Base-by-base conservation (phyloP, 805 yeast species). In the Saccharomycopsis oosterbeekiorum region DNA sequence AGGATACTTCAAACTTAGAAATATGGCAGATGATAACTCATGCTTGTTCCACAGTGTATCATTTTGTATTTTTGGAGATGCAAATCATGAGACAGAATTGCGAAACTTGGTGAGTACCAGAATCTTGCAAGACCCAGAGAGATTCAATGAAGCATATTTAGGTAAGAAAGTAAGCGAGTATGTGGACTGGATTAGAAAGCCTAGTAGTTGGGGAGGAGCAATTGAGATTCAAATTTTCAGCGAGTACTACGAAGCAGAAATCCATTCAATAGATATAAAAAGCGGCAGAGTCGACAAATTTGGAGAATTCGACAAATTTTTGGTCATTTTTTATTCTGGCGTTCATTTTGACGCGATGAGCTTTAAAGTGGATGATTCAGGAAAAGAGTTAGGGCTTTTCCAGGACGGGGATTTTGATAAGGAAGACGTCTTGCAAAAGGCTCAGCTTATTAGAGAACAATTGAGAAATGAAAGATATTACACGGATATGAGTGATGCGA, bases 191-290 rank as follows among this genome's bases (percentile, higher is more conserved):
- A 88, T 88, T 24, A 65, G 69, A 55, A 73, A 78, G 60, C 78
- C 78, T 19, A 82, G 78, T 41, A 78, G 86, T 17, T 88, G 94
- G 96, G 96, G 96, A 37, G 96, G 96, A 6, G 93, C 89, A 1
- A 86, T 88, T 56, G 96, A 88, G 68, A 71, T 87, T 55, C 82
- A 84, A 9, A 84, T 88, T 6, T 69, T 88, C 36, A 77, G 88
- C 1, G 75, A 77, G 40, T 76, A 78, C 64, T 75, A 85, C 50
- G 74, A 75, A 4, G 71, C 85, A 5, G 75, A 80, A 2, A 83
- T 88, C 51, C 74, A 78, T 59, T 83, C 89, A 11, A 69, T 85
- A 36, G 94, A 88, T 67, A 82, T 88, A 26, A 85, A 83, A 66
- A 83, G 82, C 62, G 81, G 82, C 5, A 75, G 82, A 29, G 70